A percentile compares a stretch with the other conserved stretches of the same genome.
Evolutionary conservation across 2,329 filamentous ascomycete genomes (phyloP).

Genomic region (Arthrinium puccinioides): DNA sequence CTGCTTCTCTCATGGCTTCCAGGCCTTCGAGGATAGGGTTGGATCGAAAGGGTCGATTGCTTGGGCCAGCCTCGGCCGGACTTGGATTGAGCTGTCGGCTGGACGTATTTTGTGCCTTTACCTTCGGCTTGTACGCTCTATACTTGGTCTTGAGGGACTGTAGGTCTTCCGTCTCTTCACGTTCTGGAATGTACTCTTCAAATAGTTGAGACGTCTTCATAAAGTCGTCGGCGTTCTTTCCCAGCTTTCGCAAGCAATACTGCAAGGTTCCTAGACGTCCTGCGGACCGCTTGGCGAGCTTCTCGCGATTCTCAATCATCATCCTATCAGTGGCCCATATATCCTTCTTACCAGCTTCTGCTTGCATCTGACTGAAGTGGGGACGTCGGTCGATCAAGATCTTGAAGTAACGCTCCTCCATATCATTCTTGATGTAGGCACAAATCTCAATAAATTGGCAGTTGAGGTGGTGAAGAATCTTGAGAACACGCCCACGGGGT

Average conservation of each 20-base stretch:
- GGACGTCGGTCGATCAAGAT: conserved; percentile 13
- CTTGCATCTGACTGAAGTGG: conserved; percentile 9
- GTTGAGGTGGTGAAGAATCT: conserved; percentile 23
- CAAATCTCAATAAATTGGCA: conserved; percentile 28
- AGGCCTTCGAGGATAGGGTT: no score
- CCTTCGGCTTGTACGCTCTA: background rate
- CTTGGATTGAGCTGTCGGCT: no score
- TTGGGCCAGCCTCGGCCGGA: no score
- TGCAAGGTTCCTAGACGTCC: conserved; percentile 4
- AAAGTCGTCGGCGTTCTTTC: background rate
- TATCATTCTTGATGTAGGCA: conserved; percentile 13
- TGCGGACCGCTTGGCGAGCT: conserved; percentile 7
- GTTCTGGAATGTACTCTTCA: background rate
- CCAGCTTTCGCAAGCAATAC: conserved; percentile 5
- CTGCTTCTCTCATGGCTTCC: no score
- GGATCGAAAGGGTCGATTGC: no score
- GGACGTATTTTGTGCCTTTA: no score
- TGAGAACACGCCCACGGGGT: conserved; percentile 17
- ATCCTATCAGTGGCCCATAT: conserved; percentile 13
- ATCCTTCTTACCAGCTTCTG: background rate
- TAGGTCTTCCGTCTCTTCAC: background rate
- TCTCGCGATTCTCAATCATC: conserved; percentile 9
- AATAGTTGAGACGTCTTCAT: background rate
- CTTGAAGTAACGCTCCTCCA: conserved; percentile 9
- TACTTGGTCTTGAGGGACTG: background rate